Evolutionary conservation across 83 land plant species (phyloP).

Genomic region (Picea abies): DNA sequence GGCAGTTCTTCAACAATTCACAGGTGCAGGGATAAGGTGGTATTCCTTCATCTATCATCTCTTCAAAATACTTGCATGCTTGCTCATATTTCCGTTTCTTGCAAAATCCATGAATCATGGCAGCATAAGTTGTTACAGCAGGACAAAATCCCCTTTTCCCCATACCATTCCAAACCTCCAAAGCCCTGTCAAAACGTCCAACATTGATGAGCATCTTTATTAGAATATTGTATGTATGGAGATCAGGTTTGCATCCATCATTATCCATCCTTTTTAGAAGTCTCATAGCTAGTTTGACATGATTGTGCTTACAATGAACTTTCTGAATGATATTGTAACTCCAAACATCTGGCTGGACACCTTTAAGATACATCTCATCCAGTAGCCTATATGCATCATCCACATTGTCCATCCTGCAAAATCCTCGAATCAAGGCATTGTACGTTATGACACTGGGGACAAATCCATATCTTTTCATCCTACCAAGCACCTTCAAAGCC

Average conservation of each 20-base stretch:
- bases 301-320: conserved; percentile 44
- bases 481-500: conserved; percentile 40
- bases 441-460: conserved; percentile 54
- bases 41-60: conserved; percentile 72
- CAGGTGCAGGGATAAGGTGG: conserved; percentile 61
- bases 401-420: conserved; percentile 42
- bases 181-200: conserved; percentile 51
- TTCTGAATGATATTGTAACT: conserved; percentile 54
- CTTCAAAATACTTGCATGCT: conserved; percentile 66
- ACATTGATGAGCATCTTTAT: conserved; percentile 52
- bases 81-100: conserved; percentile 53
- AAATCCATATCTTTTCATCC: conserved; percentile 46
- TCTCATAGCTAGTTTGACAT: conserved; percentile 53
- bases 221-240: conserved; percentile 60
- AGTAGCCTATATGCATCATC: conserved; percentile 62
- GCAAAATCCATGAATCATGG: conserved; percentile 64
- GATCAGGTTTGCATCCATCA: conserved; percentile 38
- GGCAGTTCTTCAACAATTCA: conserved; percentile 44
- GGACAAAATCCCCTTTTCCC: conserved; percentile 48
- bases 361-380: conserved; percentile 48
- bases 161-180: conserved; percentile 61
- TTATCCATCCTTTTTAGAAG: conserved; percentile 46
- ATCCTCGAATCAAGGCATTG: conserved; percentile 43
- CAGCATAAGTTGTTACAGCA: conserved; percentile 51
- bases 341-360: conserved; percentile 48